Percentiles rank a stretch among this genome's conserved stretches.
These are phyloP conservation scores for Tolypocladium sp. DNA, from an alignment of 2,329 filamentous ascomycete species.

Conservation along the genomic window DNA sequence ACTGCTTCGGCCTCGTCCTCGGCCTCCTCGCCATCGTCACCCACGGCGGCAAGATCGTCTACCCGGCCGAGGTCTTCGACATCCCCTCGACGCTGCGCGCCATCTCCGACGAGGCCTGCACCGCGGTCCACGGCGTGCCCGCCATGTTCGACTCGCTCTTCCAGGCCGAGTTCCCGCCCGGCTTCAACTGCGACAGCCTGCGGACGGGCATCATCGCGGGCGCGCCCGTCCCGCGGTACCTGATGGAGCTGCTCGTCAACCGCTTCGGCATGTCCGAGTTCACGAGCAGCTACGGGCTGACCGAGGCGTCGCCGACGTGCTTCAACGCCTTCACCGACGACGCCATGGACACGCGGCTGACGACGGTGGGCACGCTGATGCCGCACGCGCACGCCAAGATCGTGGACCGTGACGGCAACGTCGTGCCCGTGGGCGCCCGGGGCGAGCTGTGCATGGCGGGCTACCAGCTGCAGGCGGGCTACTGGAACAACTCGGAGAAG, in stretches of 20 bases:
- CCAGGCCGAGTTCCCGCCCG: slow-evolving; percentile 30
- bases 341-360: slow-evolving; percentile 54
- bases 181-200: slow-evolving; percentile 41
- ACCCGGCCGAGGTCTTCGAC: slow-evolving; percentile 67
- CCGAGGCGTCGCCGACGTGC: slow-evolving; percentile 70
- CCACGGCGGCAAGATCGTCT: slow-evolving; percentile 68
- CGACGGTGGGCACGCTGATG: slow-evolving; percentile 67
- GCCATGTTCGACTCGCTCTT: slow-evolving; percentile 72
- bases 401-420: slow-evolving; percentile 55
- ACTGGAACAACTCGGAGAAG: slow-evolving; percentile 65
- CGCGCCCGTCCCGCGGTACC: slow-evolving; percentile 62
- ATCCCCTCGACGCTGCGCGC: slow-evolving; percentile 55
- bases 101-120: slow-evolving; percentile 58
- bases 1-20: slow-evolving; percentile 76
- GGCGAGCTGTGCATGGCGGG: slow-evolving; percentile 73
- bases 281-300: slow-evolving; percentile 62
- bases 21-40: slow-evolving; percentile 65
- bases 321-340: slow-evolving; percentile 75
- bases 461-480: slow-evolving; percentile 62
- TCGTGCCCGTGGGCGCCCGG: slow-evolving; percentile 56
- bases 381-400: slow-evolving; percentile 73
- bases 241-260: slow-evolving; percentile 65
- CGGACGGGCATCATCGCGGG: slow-evolving; percentile 74
- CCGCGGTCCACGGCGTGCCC: slow-evolving; percentile 71
- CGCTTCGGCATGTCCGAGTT: slow-evolving; percentile 70